phyloP scores from a whole-genome alignment of 306 rosid genomes.

The Casuarina cunninghamiana region DNA sequence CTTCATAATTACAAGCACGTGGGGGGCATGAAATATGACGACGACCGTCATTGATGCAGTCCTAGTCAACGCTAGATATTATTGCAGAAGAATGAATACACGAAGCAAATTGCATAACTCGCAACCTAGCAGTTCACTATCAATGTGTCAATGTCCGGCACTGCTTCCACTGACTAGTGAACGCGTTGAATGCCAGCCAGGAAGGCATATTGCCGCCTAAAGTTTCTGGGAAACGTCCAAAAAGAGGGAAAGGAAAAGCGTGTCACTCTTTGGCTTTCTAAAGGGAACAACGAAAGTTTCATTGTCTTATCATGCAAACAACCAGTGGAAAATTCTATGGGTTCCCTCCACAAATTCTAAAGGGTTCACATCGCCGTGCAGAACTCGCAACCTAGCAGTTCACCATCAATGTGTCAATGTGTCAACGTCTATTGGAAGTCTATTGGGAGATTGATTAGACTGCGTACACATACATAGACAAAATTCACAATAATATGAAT shows the following conservation, averaged over 20 bases:
- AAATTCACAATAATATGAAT: too few relatives aligned
- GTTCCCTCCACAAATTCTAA: neutral
- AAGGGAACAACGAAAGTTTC: neutral
- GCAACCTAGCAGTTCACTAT: neutral
- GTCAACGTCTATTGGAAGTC: too few relatives aligned
- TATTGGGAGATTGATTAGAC: too few relatives aligned
- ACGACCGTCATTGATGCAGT: too few relatives aligned
- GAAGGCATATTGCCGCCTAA: neutral
- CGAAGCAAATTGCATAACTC: neutral
- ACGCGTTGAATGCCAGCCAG: neutral
- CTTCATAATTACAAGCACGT: too few relatives aligned
- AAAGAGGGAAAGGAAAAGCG: neutral
- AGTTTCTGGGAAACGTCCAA: neutral
- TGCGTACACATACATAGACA: too few relatives aligned
- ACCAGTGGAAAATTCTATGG: neutral
- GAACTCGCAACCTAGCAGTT: too few relatives aligned
- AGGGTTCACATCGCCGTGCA: too few relatives aligned
- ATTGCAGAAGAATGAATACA: neutral
- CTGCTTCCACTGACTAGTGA: neutral
- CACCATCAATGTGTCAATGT: too few relatives aligned
- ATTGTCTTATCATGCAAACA: neutral
- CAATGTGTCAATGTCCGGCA: neutral
- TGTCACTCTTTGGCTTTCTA: neutral
- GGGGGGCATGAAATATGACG: too few relatives aligned
- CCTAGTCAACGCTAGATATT: neutral